Evolutionary conservation across 371 early-diverging fungal species (phyloP).

Genomic region (Batrachochytrium dendrobatidis): DNA sequence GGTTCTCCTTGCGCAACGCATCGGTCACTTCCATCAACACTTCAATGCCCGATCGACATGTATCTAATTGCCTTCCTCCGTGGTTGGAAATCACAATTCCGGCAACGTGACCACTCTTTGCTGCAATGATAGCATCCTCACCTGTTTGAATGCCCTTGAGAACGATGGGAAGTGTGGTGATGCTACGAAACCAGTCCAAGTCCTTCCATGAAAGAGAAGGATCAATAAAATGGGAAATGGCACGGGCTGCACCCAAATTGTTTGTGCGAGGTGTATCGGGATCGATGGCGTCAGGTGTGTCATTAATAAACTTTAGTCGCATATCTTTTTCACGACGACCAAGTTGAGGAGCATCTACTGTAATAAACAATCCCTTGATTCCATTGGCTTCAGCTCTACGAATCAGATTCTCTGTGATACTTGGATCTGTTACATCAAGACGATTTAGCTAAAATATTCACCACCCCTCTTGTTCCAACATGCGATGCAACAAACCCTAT

Average conservation of each 20-base stretch:
- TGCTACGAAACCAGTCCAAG: constrained; percentile 72
- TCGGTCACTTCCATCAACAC: constrained; percentile 76
- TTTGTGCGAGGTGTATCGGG: not conserved
- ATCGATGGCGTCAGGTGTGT: constrained; percentile 26
- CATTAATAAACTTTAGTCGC: constrained; percentile 62
- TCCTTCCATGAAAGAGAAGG: constrained; percentile 77
- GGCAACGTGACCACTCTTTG: constrained; percentile 60
- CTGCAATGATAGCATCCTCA: constrained; percentile 86
- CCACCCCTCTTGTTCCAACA: too few relatives aligned
- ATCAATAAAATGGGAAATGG: constrained; percentile 71
- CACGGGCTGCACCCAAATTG: constrained; percentile 57
- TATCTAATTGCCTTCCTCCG: constrained; percentile 92
- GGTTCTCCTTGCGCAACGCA: constrained; percentile 40
- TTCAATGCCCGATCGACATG: constrained; percentile 46
- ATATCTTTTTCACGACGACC: constrained; percentile 87
- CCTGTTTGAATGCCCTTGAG: constrained; percentile 88
- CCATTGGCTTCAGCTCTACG: constrained; percentile 74
- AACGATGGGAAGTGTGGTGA: constrained; percentile 79
- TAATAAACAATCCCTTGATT: constrained; percentile 78
- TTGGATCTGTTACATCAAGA: constrained; percentile 41
- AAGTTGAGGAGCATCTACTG: constrained; percentile 87
- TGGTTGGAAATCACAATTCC: constrained; percentile 91
- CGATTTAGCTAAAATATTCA: not conserved
- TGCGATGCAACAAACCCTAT: too few relatives aligned
- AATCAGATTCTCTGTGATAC: constrained; percentile 64